phyloP scores from a whole-genome alignment of 495 filamentous ascomycete genomes.

The Hypomontagnella submonticulosa region DNA sequence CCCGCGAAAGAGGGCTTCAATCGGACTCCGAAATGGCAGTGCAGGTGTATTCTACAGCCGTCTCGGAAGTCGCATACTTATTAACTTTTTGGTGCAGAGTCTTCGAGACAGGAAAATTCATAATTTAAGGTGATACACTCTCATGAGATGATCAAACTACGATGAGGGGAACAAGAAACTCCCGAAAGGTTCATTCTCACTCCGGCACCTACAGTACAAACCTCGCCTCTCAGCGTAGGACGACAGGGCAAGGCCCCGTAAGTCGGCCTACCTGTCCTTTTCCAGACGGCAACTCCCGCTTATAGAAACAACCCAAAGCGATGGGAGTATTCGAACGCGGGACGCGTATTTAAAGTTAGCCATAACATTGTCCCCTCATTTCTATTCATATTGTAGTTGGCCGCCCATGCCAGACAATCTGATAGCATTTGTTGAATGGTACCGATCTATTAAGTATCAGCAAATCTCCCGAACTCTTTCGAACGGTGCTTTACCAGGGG shows the following conservation, averaged over 20 bases:
- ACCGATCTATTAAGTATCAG: neutral
- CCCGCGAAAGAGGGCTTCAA: constrained; percentile 6
- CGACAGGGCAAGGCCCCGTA: neutral
- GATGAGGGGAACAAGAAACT: constrained; percentile 21
- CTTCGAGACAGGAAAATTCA: neutral
- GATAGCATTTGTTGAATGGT: neutral
- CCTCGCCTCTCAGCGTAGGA: constrained; percentile 14
- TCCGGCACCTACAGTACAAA: constrained; percentile 2
- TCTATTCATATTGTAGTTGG: neutral
- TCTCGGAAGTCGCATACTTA: neutral
- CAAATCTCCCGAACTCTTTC: constrained; percentile 1
- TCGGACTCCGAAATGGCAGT: constrained; percentile 6
- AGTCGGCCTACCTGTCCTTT: neutral
- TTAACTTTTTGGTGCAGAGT: constrained; percentile 2
- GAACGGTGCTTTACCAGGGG: neutral
- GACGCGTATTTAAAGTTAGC: constrained; percentile 9
- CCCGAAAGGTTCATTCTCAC: constrained; percentile 7
- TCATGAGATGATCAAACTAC: constrained; percentile 31
- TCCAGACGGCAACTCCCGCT: neutral
- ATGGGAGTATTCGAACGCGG: neutral
- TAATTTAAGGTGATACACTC: constrained; percentile 17
- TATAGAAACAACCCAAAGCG: neutral
- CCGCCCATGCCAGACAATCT: neutral
- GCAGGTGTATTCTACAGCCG: constrained; percentile 4
- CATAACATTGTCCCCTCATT: neutral